Base-by-base conservation (phyloP, 805 yeast species). In the Suhomyces canberraensis region DNA sequence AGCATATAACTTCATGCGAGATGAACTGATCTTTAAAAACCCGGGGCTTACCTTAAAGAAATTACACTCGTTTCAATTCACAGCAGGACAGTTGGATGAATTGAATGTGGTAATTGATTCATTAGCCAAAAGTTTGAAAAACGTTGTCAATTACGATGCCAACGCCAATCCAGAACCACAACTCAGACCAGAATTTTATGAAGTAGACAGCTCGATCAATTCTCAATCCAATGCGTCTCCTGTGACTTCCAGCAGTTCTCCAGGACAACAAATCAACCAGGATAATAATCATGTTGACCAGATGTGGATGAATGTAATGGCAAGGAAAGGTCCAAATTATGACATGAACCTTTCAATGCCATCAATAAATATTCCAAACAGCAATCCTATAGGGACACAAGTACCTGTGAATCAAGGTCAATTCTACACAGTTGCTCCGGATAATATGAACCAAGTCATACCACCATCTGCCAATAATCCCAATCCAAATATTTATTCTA, bases 231-330 rank as follows among this genome's bases (percentile, higher is more conserved):
- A 20, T 20, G 25, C n/a, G 4, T 20, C 33, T 5, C 33, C 38
- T 3, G 16, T 35, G 16, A 7, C 31, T 18, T 26, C 34, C 18
- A 7, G 14, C 18, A 30, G 15, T 4, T 25, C 33, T 4, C 28
- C 36, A 3, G 25, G 33, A 4, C 13, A 4, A 4, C 20, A 14
- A 17, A 8, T n/a, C 20, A 21, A 30, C 13, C 26, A 4, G 6
- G 22, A 20, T n/a, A 38, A 30, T 22, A 39, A 35, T 25, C 37
- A 37, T 24, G 31, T 38, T 4, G 44, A 43, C 27, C 44, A 43
- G 25, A 40, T 43, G 40, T 43, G 47, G 44, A 34, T 37, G 14
- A 40, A 33, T 32, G 35, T 40, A 37, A 19, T 43, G 38, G 42
- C 40, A 7, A 35, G 37, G 40, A 38, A 43, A 13, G 35, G 18